Evolutionary conservation across 2,329 filamentous ascomycete genomes (phyloP).

Genomic region (Colletotrichum sp.): DNA sequence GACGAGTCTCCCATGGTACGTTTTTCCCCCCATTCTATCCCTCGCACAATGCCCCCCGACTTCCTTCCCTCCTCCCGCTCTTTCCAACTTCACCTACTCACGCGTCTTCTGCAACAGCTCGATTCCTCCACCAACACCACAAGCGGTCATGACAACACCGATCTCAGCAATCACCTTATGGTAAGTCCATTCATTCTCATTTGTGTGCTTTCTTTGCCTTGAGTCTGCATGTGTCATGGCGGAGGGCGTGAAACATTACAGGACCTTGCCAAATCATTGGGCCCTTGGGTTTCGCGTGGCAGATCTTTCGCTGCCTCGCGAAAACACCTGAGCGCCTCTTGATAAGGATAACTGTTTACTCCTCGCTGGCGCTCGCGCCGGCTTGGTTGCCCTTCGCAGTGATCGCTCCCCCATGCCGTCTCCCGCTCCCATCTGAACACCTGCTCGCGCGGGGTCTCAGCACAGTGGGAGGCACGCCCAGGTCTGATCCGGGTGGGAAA

Average conservation of each 20-base stretch:
- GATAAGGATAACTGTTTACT: background rate
- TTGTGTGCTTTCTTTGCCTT: background rate
- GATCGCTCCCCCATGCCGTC: background rate
- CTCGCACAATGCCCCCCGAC: background rate
- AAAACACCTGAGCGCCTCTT: background rate
- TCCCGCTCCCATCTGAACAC: background rate
- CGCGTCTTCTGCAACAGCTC: background rate
- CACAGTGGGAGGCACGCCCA: background rate
- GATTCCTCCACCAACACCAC: accelerated
- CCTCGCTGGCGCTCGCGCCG: background rate
- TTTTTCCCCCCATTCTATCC: background rate
- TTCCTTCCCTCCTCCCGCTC: background rate
- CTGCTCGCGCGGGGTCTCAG: background rate
- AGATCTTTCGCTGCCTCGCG: background rate
- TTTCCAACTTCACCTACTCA: background rate
- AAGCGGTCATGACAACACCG: background rate
- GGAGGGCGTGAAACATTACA: background rate
- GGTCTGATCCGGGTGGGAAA: background rate
- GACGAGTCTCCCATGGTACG: background rate
- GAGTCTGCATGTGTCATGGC: background rate
- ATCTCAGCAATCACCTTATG: background rate
- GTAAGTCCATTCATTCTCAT: background rate
- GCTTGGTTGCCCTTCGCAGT: background rate
- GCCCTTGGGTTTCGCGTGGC: background rate
- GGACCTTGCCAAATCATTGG: background rate